Percentiles rank a stretch among this genome's conserved stretches.
phyloP scores from a whole-genome alignment of 805 yeast genomes.

The Schizosaccharomyces lindneri region DNA sequence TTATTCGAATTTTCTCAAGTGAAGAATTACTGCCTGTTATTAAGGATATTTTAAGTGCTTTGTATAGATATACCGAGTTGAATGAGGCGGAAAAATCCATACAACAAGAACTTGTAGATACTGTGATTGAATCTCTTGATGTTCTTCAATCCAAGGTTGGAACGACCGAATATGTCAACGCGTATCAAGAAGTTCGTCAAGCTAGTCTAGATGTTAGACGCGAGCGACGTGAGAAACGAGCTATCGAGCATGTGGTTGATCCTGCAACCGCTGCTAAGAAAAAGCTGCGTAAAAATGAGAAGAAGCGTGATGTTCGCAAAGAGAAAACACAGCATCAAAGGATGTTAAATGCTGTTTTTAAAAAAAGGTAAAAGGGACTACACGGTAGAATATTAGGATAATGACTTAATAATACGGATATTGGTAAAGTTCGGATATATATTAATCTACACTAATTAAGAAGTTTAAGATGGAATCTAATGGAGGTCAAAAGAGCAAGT shows the following conservation, averaged over 20 bases:
- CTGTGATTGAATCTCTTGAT: conserved; percentile 41
- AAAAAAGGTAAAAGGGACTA: background rate
- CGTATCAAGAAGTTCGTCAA: conserved; percentile 40
- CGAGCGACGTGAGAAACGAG: conserved; percentile 52
- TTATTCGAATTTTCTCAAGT: background rate
- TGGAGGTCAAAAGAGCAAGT: no score
- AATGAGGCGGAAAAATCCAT: background rate
- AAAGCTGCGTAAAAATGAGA: conserved; percentile 50
- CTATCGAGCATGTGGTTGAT: conserved; percentile 46
- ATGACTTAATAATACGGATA: no score
- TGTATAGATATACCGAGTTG: conserved; percentile 19
- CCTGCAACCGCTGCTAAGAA: conserved; percentile 67
- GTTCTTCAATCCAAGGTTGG: conserved; percentile 48
- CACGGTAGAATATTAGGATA: background rate
- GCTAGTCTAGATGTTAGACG: conserved; percentile 35
- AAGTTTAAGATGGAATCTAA: no score
- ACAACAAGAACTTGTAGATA: conserved; percentile 22
- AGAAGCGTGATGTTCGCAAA: conserved; percentile 54
- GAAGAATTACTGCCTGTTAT: conserved; percentile 19
- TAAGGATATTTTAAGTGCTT: conserved; percentile 28
- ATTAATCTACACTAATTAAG: no score
- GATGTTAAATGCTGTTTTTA: background rate
- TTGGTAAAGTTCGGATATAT: no score
- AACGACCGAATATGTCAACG: conserved; percentile 35
- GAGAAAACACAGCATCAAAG: conserved; percentile 10